These are phyloP conservation scores for Nakazawaea ernobii DNA, from an alignment of 805 yeast genomes.

Conservation along the genomic window DNA sequence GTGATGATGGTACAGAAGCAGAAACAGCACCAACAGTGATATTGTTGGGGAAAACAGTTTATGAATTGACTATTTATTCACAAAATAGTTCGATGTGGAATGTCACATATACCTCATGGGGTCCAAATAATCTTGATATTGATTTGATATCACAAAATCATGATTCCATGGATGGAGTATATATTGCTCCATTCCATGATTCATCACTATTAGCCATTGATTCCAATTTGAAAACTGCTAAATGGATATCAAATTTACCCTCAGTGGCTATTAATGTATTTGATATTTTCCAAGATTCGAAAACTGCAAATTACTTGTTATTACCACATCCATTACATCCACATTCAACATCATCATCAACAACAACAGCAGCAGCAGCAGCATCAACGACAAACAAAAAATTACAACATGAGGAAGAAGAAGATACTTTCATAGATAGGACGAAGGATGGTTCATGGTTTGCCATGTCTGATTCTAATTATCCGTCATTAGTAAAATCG, in stretches of 20 bases:
- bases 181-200: slow-evolving; percentile 81
- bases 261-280: slow-evolving; percentile 71
- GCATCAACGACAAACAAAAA: not conserved
- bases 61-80: slow-evolving; percentile 72
- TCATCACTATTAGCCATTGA: slow-evolving; percentile 73
- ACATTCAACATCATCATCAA: slow-evolving; percentile 26
- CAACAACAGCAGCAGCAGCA: not conserved
- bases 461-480: slow-evolving; percentile 73
- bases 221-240: slow-evolving; percentile 58
- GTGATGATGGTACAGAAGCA: slow-evolving; percentile 7
- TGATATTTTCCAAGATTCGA: slow-evolving; percentile 49
- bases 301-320: slow-evolving; percentile 35
- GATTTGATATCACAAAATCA: slow-evolving; percentile 42
- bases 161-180: slow-evolving; percentile 63
- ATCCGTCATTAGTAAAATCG: slow-evolving; percentile 75
- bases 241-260: slow-evolving; percentile 75
- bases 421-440: slow-evolving; percentile 61
- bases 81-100: slow-evolving; percentile 67
- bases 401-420: slow-evolving; percentile 1
- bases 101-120: slow-evolving; percentile 84
- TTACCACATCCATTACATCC: slow-evolving; percentile 66
- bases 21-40: slow-evolving; percentile 29
- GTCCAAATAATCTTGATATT: slow-evolving; percentile 77
- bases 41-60: slow-evolving; percentile 66
- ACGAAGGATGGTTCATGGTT: slow-evolving; percentile 70